Conservation (phyloP, 148 eudicot genomes). For the Vaccinium corymbosum region DNA sequence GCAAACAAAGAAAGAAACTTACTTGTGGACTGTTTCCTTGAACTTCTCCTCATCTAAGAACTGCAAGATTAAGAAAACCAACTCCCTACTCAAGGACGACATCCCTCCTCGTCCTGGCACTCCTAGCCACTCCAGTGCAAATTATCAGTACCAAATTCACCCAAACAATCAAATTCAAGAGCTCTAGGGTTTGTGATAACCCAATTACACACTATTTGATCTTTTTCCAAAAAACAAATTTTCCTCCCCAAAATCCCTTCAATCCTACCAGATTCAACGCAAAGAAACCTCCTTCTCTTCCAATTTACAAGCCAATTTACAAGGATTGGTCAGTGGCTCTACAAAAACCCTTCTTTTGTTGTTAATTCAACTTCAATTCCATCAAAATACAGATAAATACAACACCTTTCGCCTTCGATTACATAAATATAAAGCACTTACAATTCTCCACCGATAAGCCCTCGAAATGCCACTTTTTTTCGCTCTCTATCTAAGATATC, state of each 20-base stretch:
- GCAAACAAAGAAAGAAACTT: slow-evolving; percentile 20
- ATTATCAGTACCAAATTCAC: slow-evolving; percentile 17
- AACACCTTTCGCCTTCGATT: not conserved
- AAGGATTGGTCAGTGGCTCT: not conserved
- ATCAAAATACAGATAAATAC: not conserved
- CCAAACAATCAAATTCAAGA: not conserved
- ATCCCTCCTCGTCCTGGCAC: slow-evolving; percentile 42
- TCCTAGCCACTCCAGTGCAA: slow-evolving; percentile 57
- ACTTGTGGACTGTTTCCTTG: slow-evolving; percentile 64
- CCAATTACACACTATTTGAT: not conserved
- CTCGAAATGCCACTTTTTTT: not conserved
- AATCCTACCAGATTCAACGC: not conserved
- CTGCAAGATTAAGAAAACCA: slow-evolving; percentile 57
- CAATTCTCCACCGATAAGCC: slow-evolving; percentile 1
- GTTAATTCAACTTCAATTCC: not conserved
- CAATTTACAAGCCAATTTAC: not conserved
- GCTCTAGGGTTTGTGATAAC: not conserved
- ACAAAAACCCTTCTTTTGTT: not conserved
- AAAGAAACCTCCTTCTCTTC: not conserved
- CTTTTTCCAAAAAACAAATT: not conserved
- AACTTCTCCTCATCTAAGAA: slow-evolving; percentile 63
- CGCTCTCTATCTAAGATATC: not conserved
- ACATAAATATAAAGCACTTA: not conserved
- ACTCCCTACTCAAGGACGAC: slow-evolving; percentile 59
- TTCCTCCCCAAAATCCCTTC: not conserved